Base-by-base conservation (phyloP, 2,329 filamentous ascomycete genomes). In the Calonectria pseudoturangicola region DNA sequence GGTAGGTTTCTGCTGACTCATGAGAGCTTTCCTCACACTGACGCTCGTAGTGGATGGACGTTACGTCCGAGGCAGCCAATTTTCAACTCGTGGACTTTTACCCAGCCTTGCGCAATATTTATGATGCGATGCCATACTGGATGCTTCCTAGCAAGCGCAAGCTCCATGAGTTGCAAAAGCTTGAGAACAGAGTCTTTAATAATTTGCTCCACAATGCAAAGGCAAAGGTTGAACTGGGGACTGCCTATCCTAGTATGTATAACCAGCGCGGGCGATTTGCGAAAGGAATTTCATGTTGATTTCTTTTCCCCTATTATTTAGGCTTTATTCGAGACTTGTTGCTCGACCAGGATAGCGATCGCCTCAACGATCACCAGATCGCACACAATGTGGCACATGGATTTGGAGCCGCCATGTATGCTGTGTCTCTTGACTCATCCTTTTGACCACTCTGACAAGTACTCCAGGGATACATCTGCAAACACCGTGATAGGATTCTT, bases 81-180 rank as follows among this genome's bases (percentile, higher is more conserved):
- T 66, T 66, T 27, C 63, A 66, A 33, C 33, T 66, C 2, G 47
- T 66, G 5, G 63, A 66, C 63, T 66, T 66, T 30, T 66, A 66
- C 27, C 63, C 63, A 15, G 36, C 16, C 4, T 28, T 66, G 36
- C 63, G 63, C 4, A 27, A 9, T 9, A 3, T 66, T 39, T 66
- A 66, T 33, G 30, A 54, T 28, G 16, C 25, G 12, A 27, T 66
- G 36, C 63, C 63, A 2, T 66, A 54, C 9, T 66, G 63, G 63
- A 39, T 66, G 33, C 21, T 66, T 13, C 21, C 63, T 13, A 66
- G 63, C 33, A 66, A 66, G 36, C 21, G 33, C 27, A 66, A 66
- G 21, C 63, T 66, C n/a, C 63, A 43, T 4, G 30, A 66, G 2
- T 25, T 66, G 8, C 63, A 66, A 43, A 66, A 54, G 5, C 45